Base-by-base conservation (phyloP, 768 basidiomycete genomes). In the Trametes meyenii region DNA sequence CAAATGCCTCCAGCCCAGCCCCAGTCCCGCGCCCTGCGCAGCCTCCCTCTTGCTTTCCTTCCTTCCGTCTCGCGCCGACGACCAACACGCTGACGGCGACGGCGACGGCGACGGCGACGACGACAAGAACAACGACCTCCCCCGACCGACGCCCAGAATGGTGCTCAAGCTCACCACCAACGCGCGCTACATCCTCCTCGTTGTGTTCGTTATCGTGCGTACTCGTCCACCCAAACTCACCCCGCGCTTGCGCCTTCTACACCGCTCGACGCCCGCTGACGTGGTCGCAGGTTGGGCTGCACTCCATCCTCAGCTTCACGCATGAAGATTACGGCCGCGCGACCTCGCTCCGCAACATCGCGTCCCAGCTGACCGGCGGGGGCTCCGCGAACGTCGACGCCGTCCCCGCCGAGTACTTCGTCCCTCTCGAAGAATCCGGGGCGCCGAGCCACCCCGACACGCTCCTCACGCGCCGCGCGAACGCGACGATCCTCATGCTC, bases 281-380 rank as follows among this genome's bases (percentile, higher is more conserved):
- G 36, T 52, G 36, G 19, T 29, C 55, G 50, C 56, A 76, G 75
- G 43, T 74, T 44, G 69, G 64, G 36, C 55, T 77, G 35, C 87
- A 90, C 69, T 87, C 84, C 62, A 84, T 88, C 61, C 78, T 89
- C 54, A 85, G 78, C 71, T 80, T 88, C 73, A 82, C 86, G 3
- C 83, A 87, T 67, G 85, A 86, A 67, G 80, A 77, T 50, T 90
- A 90, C 64, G 83, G 85, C 40, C 77, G 78, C 53, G 83, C 79
- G 23, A 87, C 87, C 3, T 86, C 86, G 3, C 54, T 88, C 36
- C 75, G 76, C 7, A 68, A 67, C 60, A 60, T 79, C 19, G 56
- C 78, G 0, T 71, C 72, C 5, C 70, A 70, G 35, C 49, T 78
- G 44, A 68, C 72, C 19, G 69, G 71, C 61, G 49, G 57, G 16